phyloP scores from a whole-genome alignment of 192 early-diverging fungal genomes.

The Pilobolus umbonatus region DNA sequence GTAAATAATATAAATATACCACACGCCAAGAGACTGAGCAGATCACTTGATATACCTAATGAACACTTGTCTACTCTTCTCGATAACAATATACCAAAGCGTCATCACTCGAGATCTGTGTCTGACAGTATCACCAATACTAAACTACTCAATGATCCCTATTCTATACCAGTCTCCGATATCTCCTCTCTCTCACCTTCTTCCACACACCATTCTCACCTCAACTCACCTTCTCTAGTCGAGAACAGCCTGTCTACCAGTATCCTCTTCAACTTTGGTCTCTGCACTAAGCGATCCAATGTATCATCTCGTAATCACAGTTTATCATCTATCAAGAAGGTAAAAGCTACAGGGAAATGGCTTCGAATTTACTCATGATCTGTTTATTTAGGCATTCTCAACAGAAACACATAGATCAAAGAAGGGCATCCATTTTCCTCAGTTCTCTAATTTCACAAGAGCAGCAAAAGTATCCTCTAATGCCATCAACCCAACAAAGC shows the following conservation, averaged over 20 bases:
- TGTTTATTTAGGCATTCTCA: conserved; percentile 10
- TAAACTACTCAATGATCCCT: too few relatives aligned
- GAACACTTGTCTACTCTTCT: background rate
- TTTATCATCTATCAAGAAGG: conserved; percentile 3
- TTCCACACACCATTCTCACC: background rate
- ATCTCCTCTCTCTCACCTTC: background rate
- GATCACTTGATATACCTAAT: conserved; percentile 10
- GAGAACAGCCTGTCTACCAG: background rate
- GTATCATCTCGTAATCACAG: conserved; percentile 8
- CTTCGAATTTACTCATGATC: too few relatives aligned
- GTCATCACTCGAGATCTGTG: conserved; percentile 6
- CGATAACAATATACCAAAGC: background rate
- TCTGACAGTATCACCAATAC: conserved; percentile 12
- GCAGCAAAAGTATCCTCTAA: conserved; percentile 13
- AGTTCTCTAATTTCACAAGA: conserved; percentile 20
- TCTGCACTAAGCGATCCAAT: background rate
- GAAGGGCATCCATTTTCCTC: conserved; percentile 18
- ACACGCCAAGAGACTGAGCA: conserved; percentile 9
- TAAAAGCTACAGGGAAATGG: background rate
- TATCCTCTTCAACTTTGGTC: conserved; percentile 13
- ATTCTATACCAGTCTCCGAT: too few relatives aligned
- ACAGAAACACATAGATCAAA: conserved; percentile 10
- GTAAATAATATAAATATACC: background rate
- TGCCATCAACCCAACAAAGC: conserved; percentile 11
- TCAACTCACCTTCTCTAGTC: background rate